A percentile compares a stretch with the other conserved stretches of the same genome.
These are phyloP conservation scores for Vigna trinervia DNA, from an alignment of 306 rosid species.

Conservation along the genomic window DNA sequence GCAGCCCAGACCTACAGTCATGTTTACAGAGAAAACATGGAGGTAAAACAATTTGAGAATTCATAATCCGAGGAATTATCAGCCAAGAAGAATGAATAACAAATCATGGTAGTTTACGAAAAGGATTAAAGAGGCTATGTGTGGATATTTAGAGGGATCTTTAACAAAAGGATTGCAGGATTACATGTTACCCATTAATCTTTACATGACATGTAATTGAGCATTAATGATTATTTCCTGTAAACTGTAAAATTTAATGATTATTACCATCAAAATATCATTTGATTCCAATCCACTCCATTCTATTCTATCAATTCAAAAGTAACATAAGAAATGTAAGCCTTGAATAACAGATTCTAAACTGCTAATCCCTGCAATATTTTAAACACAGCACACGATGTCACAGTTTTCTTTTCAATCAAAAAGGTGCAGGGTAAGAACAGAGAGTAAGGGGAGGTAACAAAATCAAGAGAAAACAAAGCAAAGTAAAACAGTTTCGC, in stretches of 20 bases:
- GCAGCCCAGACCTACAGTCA: conserved; percentile 88
- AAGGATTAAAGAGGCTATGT: not conserved
- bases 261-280: not conserved
- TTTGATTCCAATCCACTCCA: not conserved
- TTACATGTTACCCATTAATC: no score
- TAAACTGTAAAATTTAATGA: no score
- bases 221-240: no score
- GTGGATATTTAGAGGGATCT: not conserved
- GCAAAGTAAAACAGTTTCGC: conserved; percentile 24
- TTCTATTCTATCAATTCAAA: not conserved
- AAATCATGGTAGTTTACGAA: not conserved
- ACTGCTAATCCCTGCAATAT: not conserved
- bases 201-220: no score
- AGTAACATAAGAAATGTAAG: not conserved
- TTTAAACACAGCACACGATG: not conserved
- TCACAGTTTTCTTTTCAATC: not conserved
- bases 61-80: conserved; percentile 3
- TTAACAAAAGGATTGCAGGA: no score
- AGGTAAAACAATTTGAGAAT: conserved; percentile 20
- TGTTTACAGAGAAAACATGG: not conserved
- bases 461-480: conserved; percentile 13
- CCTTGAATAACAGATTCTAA: conserved; percentile 6
- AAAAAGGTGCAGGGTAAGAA: not conserved
- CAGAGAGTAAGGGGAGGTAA: not conserved
- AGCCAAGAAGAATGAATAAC: conserved; percentile 17